Percentiles rank a stretch among this genome's conserved stretches.
Conservation (phyloP, 2,329 filamentous ascomycete genomes). For the Colletotrichum scovillei region DNA sequence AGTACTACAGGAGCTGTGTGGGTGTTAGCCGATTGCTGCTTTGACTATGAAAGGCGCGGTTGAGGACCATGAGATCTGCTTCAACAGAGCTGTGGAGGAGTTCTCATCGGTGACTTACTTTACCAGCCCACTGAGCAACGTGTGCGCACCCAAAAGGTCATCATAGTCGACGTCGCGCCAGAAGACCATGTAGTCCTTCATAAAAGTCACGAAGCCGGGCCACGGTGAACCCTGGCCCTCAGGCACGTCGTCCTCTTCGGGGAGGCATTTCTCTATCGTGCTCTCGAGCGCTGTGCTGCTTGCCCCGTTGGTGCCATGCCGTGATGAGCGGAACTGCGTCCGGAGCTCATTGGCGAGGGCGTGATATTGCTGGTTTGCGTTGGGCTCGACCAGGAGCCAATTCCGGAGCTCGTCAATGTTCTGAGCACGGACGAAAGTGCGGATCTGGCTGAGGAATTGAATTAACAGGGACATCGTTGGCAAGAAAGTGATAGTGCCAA, state of each 20-base stretch:
- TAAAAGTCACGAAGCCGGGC: slow-evolving; percentile 82
- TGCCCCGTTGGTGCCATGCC: slow-evolving; percentile 9
- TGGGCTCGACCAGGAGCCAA: slow-evolving; percentile 81
- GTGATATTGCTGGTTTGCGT: slow-evolving; percentile 74
- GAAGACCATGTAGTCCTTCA: slow-evolving; percentile 84
- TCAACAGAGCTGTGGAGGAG: neutral
- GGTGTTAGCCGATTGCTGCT: slow-evolving; percentile 1
- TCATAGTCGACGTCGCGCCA: slow-evolving; percentile 83
- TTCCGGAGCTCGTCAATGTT: slow-evolving; percentile 74
- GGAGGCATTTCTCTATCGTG: slow-evolving; percentile 72
- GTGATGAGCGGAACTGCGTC: slow-evolving; percentile 58
- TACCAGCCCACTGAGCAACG: slow-evolving; percentile 77
- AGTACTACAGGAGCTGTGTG: slow-evolving; percentile 78
- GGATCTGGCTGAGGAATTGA: slow-evolving; percentile 75
- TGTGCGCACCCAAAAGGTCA: slow-evolving; percentile 80
- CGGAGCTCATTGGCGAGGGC: slow-evolving; percentile 76
- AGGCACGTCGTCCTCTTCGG: slow-evolving; percentile 71
- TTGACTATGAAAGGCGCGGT: neutral
- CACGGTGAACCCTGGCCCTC: slow-evolving; percentile 76
- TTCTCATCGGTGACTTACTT: slow-evolving; percentile 65
- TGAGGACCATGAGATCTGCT: neutral
- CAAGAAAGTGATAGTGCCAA: slow-evolving; percentile 17
- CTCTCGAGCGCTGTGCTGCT: slow-evolving; percentile 65
- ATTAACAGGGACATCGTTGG: slow-evolving; percentile 69
- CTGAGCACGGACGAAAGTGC: slow-evolving; percentile 68